These are phyloP conservation scores for Diplodia scrobiculata DNA, from an alignment of 2,329 filamentous ascomycete species.

Conservation along the genomic window DNA sequence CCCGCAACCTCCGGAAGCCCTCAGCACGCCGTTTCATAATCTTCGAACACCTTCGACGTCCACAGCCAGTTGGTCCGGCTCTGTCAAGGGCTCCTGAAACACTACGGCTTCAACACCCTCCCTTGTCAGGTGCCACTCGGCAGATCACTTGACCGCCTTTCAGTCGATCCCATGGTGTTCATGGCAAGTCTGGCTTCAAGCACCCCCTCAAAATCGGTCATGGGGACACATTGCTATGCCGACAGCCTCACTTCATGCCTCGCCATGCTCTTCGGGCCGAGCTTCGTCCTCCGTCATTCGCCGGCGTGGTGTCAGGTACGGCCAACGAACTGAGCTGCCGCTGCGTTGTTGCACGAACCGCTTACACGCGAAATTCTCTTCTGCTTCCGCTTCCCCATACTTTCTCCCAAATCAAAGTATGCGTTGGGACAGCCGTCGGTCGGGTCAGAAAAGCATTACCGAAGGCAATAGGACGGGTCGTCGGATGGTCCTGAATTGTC, in stretches of 20 bases:
- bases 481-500: constrained; percentile 12
- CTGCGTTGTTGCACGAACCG: constrained; percentile 5
- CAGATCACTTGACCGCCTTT: constrained; percentile 24
- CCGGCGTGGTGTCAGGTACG: not conserved
- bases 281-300: not conserved
- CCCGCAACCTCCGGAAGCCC: not conserved
- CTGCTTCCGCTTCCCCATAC: constrained; percentile 9
- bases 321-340: constrained; percentile 6
- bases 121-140: not conserved
- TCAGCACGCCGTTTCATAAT: not conserved
- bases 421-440: not conserved
- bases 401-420: not conserved
- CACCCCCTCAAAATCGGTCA: constrained; percentile 9
- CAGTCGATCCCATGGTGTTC: constrained; percentile 16
- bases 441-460: constrained; percentile 1
- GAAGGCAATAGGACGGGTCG: not conserved
- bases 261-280: constrained; percentile 10
- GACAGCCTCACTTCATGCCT: constrained; percentile 15
- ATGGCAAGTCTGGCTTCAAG: not conserved
- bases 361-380: constrained; percentile 9
- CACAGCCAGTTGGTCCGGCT: not conserved
- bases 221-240: constrained; percentile 8
- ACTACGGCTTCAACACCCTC: not conserved
- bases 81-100: not conserved
- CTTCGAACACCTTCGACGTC: not conserved